A percentile compares a stretch with the other conserved stretches of the same genome.
Conservation (phyloP, 2,329 filamentous ascomycete genomes). For the Phyllosticta citrichinensis region DNA sequence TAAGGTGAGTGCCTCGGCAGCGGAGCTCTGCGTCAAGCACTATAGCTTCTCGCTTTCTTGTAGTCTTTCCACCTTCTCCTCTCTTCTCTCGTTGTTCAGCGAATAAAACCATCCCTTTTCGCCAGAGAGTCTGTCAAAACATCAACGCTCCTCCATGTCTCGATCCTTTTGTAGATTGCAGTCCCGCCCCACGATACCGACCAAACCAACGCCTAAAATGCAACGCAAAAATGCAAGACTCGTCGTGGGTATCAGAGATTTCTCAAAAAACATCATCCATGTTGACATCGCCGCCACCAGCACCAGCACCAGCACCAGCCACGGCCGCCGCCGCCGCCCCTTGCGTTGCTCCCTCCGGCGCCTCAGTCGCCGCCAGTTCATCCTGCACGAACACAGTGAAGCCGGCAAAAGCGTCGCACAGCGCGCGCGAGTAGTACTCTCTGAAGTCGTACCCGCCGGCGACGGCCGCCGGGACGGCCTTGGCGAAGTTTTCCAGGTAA, state of each 20-base stretch:
- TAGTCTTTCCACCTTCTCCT: no score
- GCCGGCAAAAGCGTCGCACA: constrained; percentile 86
- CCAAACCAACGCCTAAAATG: neutral
- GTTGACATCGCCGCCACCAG: constrained; percentile 39
- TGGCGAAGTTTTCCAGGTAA: constrained; percentile 58
- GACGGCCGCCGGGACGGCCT: constrained; percentile 52
- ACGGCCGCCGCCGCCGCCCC: constrained; percentile 37
- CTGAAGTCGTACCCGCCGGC: constrained; percentile 68
- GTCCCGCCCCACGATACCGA: no score
- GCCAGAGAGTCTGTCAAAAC: no score
- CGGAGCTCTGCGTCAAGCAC: no score
- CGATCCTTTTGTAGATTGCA: no score
- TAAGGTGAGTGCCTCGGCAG: no score
- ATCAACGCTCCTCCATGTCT: no score
- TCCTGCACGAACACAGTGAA: constrained; percentile 80
- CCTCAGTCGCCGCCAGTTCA: constrained; percentile 43
- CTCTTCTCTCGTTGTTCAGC: no score
- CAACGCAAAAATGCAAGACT: neutral
- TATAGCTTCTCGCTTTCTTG: no score
- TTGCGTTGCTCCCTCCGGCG: constrained; percentile 23
- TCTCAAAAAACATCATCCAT: constrained; percentile 34
- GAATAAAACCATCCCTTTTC: no score
- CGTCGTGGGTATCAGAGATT: neutral
- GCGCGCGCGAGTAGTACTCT: constrained; percentile 70
- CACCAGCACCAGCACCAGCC: constrained; percentile 32